A percentile compares a stretch with the other conserved stretches of the same genome.
phyloP scores from a whole-genome alignment of 1,284 basidiomycete species.

The Marasmius sp. region DNA sequence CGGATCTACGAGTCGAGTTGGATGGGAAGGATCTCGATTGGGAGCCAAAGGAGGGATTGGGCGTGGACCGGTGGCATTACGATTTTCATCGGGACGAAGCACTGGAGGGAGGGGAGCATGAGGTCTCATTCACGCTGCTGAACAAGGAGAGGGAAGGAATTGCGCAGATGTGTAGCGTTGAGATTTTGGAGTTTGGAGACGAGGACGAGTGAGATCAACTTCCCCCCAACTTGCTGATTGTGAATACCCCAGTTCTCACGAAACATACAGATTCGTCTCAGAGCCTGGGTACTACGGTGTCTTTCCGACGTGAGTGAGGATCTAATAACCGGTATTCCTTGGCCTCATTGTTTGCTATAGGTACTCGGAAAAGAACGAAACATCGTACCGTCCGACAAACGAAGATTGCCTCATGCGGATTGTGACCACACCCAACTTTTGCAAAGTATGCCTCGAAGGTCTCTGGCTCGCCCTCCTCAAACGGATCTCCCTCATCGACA shows the following conservation, averaged over 20 bases:
- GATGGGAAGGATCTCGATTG: constrained; percentile 63
- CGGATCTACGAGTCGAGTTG: constrained; percentile 59
- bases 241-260: not conserved
- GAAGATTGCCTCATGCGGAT: constrained; percentile 84
- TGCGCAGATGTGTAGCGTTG: constrained; percentile 75
- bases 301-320: constrained; percentile 66
- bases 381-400: constrained; percentile 76
- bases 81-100: constrained; percentile 45
- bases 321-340: constrained; percentile 3
- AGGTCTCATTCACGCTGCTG: constrained; percentile 57
- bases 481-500: constrained; percentile 62
- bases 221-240: not conserved
- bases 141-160: constrained; percentile 49
- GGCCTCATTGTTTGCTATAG: constrained; percentile 29
- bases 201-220: constrained; percentile 48
- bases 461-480: constrained; percentile 67
- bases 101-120: constrained; percentile 51
- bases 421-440: constrained; percentile 72
- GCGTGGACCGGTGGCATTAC: constrained; percentile 74
- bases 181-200: constrained; percentile 76
- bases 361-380: constrained; percentile 59
- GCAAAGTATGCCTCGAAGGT: constrained; percentile 72
- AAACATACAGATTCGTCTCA: constrained; percentile 58
- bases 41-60: constrained; percentile 55
- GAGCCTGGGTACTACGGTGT: constrained; percentile 64